Percentiles rank a stretch among this genome's conserved stretches.
Conservation (phyloP, 345 rosid species). For the Heritiera fomes region DNA sequence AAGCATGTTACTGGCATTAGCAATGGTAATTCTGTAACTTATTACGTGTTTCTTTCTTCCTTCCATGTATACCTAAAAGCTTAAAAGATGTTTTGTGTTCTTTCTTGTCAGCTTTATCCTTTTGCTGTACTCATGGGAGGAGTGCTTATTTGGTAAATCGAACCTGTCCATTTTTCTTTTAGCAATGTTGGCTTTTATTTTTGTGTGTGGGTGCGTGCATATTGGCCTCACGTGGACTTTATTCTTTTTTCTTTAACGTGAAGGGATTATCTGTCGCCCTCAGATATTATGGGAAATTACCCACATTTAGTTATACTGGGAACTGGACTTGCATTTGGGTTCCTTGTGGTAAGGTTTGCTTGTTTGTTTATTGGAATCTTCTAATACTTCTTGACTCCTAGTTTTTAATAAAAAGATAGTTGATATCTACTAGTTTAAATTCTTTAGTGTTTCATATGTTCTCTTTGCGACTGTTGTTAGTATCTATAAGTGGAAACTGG, state of each 20-base stretch:
- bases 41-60: background rate
- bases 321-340: conserved; percentile 99
- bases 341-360: conserved; percentile 72
- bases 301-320: conserved; percentile 88
- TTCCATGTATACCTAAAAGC: conserved; percentile 18
- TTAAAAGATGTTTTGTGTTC: conserved; percentile 18
- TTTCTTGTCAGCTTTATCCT: conserved; percentile 72
- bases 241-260: conserved; percentile 24
- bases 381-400: background rate
- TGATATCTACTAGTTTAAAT: background rate
- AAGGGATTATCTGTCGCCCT: conserved; percentile 84
- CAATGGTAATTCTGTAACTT: conserved; percentile 63
- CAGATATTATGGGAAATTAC: conserved; percentile 71
- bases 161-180: conserved; percentile 3
- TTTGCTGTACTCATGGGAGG: conserved; percentile 72
- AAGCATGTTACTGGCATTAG: conserved; percentile 82
- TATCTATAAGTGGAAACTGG: background rate
- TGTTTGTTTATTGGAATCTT: background rate
- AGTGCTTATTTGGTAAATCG: conserved; percentile 72
- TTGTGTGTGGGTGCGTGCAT: background rate
- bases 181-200: background rate
- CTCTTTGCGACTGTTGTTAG: background rate
- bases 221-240: conserved; percentile 16
- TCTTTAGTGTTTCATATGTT: background rate
- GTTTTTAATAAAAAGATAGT: background rate